Base-by-base conservation (phyloP, 176 grass and related monocot genomes). In the Echinochloa phyllopogon region DNA sequence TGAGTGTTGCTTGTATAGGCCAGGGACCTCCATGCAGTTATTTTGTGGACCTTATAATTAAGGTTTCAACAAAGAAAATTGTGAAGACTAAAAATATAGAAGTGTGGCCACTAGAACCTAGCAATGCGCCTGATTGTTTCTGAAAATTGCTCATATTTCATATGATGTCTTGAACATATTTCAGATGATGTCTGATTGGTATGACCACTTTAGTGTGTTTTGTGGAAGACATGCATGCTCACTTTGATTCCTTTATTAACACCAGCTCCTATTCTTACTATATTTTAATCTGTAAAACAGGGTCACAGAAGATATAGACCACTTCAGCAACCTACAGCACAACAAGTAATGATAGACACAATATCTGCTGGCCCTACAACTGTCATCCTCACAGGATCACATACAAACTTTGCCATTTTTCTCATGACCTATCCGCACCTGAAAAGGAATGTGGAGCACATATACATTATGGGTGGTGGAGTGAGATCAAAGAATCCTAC, bases 401-500 rank as follows among this genome's bases (percentile, higher is more conserved):
- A 93, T 56, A 97, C 95, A 3, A 97, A 97, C 71, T 87, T 97
- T 4, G 88, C 88, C 11, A 52, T 97, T 27, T 91, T 94, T 78
- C 86, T 97, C 74, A 91, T 97, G 94, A 80, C 88, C 58, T 74
- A 92, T 51, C 90, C 88, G 10, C 80, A 89, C n/a, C 48, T 97
- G 18, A 97, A 91, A 84, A 77, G 21, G 59, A 94, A 94, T 23
- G 89, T 97, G 24, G 86, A 97, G 68, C 95, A 91, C 65, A 97
- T 97, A 85, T 97, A 93, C 75, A 82, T 94, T 64, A 97, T 97
- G 95, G 95, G 95, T 37, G 95, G 95, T 21, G 88, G 92, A 3
- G 88, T 97, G 50, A 93, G 86, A 75, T 91, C 88, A 1, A 86
- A 88, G 70, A 94, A 97, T 23, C 95, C 92, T 4, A 94, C 92